Evolutionary conservation across 306 rosid species (phyloP).

Genomic region (Cucurbita argyrosperma): DNA sequence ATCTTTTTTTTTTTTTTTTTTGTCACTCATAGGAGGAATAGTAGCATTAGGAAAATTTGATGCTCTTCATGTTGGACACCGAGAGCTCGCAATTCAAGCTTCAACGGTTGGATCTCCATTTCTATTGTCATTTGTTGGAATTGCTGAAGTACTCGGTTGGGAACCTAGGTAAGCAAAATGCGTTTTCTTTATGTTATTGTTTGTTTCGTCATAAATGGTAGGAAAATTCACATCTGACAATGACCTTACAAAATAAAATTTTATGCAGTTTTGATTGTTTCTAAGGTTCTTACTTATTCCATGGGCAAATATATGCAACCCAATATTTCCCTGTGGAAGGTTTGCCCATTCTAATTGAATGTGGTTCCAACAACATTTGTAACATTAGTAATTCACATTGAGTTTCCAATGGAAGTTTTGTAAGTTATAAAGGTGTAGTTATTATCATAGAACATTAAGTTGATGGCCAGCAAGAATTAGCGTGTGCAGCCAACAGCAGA

Average conservation of each 20-base stretch:
- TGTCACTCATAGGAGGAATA: slow-evolving; percentile 52
- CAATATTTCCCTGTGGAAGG: background rate
- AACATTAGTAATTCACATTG: too few relatives aligned
- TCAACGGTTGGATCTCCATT: slow-evolving; percentile 84
- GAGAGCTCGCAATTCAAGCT: slow-evolving; percentile 94
- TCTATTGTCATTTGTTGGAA: slow-evolving; percentile 82
- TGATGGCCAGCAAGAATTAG: background rate
- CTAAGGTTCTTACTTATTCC: background rate
- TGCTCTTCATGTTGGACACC: slow-evolving; percentile 86
- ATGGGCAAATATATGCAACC: background rate
- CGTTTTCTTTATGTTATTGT: background rate
- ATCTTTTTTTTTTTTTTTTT: background rate
- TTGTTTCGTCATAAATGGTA: background rate
- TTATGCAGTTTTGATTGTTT: background rate
- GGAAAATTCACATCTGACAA: background rate
- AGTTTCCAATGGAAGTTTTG: background rate
- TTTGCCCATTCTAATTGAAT: background rate
- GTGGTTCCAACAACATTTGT: background rate
- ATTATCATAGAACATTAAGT: background rate
- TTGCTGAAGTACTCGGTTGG: slow-evolving; percentile 93
- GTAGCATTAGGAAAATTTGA: slow-evolving; percentile 95
- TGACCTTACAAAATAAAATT: background rate
- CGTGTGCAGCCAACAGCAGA: background rate
- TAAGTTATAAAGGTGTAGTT: background rate
- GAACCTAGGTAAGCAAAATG: slow-evolving; percentile 49